Percentiles rank a stretch among this genome's conserved stretches.
phyloP scores from a whole-genome alignment of 176 grass and related monocot genomes.

The Aegilops umbellulata region DNA sequence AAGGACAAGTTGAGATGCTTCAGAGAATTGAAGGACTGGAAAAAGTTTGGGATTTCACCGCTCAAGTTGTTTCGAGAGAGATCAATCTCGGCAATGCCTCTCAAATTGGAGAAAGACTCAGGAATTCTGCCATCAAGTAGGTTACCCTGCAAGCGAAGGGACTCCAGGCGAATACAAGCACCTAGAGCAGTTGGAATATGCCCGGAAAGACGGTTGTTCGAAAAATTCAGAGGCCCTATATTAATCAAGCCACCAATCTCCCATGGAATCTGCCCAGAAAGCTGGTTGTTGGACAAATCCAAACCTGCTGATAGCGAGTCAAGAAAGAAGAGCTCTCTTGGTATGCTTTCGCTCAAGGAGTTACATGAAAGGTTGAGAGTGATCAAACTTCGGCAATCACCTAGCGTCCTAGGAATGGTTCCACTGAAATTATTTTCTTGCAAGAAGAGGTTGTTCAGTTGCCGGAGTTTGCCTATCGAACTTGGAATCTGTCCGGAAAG shows the following conservation, averaged over 20 bases:
- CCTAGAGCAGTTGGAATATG: slow-evolving; percentile 34
- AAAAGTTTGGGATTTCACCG: slow-evolving; percentile 32
- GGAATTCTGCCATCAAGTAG: slow-evolving; percentile 23
- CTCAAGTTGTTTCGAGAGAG: slow-evolving; percentile 37
- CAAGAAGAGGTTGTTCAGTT: not conserved
- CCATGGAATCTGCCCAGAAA: slow-evolving; percentile 7
- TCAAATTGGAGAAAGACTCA: not conserved
- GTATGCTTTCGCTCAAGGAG: slow-evolving; percentile 19
- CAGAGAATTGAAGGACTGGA: not conserved
- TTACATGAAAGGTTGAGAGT: slow-evolving; percentile 19
- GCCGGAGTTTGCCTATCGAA: slow-evolving; percentile 42
- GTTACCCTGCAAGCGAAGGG: slow-evolving; percentile 10
- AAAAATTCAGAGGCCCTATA: slow-evolving; percentile 5
- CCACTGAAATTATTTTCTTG: slow-evolving; percentile 8
- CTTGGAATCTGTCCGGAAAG: slow-evolving; percentile 27
- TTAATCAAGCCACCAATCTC: slow-evolving; percentile 34
- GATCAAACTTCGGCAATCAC: slow-evolving; percentile 16
- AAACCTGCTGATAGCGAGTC: slow-evolving; percentile 13
- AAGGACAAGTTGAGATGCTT: slow-evolving; percentile 26
- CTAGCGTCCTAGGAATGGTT: not conserved
- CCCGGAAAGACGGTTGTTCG: slow-evolving; percentile 11
- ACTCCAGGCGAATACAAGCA: slow-evolving; percentile 14
- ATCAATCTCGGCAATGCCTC: not conserved
- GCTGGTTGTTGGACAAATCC: slow-evolving; percentile 22
- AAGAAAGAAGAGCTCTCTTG: slow-evolving; percentile 18